Conservation (phyloP, 331 rosid species). For the Malus hybrid region DNA sequence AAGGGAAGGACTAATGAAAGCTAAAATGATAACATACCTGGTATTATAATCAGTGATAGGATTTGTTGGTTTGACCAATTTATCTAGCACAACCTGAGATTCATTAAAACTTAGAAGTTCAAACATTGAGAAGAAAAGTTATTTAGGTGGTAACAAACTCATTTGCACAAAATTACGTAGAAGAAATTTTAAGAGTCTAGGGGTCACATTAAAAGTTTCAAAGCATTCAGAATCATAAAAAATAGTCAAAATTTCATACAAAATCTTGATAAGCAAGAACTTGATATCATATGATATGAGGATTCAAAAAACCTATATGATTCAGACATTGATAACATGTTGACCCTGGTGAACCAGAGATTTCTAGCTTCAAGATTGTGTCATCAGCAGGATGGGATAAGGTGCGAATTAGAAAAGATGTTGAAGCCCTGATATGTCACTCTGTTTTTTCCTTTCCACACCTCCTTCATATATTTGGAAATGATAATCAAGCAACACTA, state of each 20-base stretch:
- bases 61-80: slow-evolving; percentile 87
- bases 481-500: not conserved
- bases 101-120: not conserved
- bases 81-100: slow-evolving; percentile 79
- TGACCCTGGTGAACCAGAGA: not conserved
- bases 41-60: slow-evolving; percentile 78
- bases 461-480: not conserved
- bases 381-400: not conserved
- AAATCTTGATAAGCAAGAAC: not conserved
- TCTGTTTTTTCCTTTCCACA: too few species aligned
- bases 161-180: not conserved
- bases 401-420: not conserved
- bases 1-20: not conserved
- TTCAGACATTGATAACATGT: not conserved
- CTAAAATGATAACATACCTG: slow-evolving; percentile 43
- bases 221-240: not conserved
- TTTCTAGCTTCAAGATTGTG: not conserved
- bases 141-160: not conserved
- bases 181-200: not conserved
- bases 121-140: not conserved
- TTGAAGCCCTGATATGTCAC: not conserved
- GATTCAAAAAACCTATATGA: not conserved
- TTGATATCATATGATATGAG: not conserved
- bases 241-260: not conserved
- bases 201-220: not conserved